phyloP scores from a whole-genome alignment of 1,284 basidiomycete genomes.

The Malassezia restricta region DNA sequence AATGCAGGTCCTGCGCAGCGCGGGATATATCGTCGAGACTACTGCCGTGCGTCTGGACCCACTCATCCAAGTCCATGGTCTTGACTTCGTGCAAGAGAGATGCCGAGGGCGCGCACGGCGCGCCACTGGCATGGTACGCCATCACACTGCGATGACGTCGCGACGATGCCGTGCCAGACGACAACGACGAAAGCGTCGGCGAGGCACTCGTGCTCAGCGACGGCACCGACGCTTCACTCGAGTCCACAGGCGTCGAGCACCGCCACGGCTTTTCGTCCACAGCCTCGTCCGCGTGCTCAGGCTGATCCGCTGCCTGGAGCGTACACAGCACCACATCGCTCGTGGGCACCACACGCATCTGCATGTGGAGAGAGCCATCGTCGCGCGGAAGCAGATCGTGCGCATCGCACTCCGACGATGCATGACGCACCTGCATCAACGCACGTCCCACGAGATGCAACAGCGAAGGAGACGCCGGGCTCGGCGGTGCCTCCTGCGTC shows the following conservation, averaged over 20 bases:
- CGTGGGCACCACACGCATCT: neutral
- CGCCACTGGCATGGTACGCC: neutral
- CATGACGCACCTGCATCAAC: neutral
- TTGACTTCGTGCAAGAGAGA: constrained; percentile 1
- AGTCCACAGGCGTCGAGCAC: constrained; percentile 5
- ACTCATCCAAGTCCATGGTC: constrained; percentile 3
- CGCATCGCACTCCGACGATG: constrained; percentile 2
- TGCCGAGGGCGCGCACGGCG: neutral
- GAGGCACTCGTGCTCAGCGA: constrained; percentile 11
- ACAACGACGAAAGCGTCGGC: constrained; percentile 8
- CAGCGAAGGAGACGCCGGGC: neutral
- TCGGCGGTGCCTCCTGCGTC: neutral
- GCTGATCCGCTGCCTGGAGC: neutral
- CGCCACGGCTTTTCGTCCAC: constrained; percentile 3
- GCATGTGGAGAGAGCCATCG: constrained; percentile 1
- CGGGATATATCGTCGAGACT: neutral
- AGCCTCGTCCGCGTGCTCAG: neutral
- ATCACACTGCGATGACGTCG: constrained; percentile 9
- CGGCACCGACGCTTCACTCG: constrained; percentile 13
- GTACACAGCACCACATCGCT: constrained; percentile 4
- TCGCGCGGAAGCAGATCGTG: neutral
- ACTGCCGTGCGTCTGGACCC: neutral
- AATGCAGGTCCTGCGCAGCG: neutral
- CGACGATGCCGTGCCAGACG: neutral
- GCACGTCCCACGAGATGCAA: constrained; percentile 4